Base-by-base conservation (phyloP, 2,329 filamentous ascomycete genomes). In the Aspergillus versicolor region DNA sequence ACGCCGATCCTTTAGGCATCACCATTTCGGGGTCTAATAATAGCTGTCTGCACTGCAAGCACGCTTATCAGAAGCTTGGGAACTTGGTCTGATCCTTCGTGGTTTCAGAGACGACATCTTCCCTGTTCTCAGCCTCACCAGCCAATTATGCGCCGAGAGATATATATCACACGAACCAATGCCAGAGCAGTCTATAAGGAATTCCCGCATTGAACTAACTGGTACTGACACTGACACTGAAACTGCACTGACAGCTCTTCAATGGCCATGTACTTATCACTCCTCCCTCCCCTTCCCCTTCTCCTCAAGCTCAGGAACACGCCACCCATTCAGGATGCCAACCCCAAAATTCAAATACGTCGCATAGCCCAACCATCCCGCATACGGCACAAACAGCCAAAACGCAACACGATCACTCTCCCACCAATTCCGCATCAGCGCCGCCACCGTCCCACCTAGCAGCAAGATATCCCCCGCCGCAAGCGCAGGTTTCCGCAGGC, bases 351-450 rank as follows among this genome's bases (percentile, higher is more conserved):
- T 91, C 52, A 97, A 79, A 70, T 97, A 97, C 0, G 89, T 91
- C 32, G 92, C 92, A 70, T 95, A 97, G 52, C 86, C 80, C 65
- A 97, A 77, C 93, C 93, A 97, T 15, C 80, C 89, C 24, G 95
- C 76, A 70, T 97, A 97, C 0, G 92, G 93, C 22, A 84, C 83
- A 74, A 96, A 82, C 63, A 86, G 81, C 84, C 85, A 92, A 15
- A 86, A 89, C 19, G 91, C 86, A 7, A 86, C 81, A 19, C 80
- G 73, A 72, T 97, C 92, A 46, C 93, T 83, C 61, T 85, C 80
- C 59, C 85, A 85, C 87, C 91, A 97, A 57, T 89, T 76, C 67
- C 88, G 89, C 13, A 89, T 82, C 50, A 97, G 75, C 65, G 91
- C 92, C 6, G 82, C 84, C 47, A 90, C 89, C 30, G 88, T 78